Conservation (phyloP, 148 eudicot species). For the Pharnaceum exiguum region DNA sequence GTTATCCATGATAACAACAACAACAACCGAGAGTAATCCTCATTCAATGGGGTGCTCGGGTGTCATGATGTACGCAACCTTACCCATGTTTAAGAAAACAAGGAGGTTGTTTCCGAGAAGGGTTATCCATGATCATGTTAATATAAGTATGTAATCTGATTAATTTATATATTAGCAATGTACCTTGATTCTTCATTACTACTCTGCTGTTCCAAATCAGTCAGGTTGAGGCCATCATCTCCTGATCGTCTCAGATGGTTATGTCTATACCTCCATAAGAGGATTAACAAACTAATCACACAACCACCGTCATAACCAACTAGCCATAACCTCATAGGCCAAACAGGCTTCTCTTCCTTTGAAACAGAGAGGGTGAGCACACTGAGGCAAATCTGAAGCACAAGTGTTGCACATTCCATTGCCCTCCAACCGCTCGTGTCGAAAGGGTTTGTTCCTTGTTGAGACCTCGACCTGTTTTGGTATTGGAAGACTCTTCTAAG, state of each 20-base stretch:
- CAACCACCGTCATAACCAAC: constrained; percentile 76
- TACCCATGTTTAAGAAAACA: too few relatives aligned
- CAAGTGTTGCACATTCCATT: constrained; percentile 44
- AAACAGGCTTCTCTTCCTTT: constrained; percentile 65
- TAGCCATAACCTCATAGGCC: constrained; percentile 95
- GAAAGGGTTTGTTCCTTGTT: constrained; percentile 70
- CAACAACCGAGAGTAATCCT: background rate
- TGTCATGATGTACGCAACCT: too few relatives aligned
- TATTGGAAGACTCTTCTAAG: constrained; percentile 78
- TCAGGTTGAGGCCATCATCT: constrained; percentile 20
- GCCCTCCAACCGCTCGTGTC: constrained; percentile 65
- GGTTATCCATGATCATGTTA: too few relatives aligned
- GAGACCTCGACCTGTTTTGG: constrained; percentile 71
- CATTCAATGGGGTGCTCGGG: too few relatives aligned
- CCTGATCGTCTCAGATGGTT: constrained; percentile 25
- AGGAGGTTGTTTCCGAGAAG: too few relatives aligned
- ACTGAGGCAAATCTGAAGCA: constrained; percentile 43
- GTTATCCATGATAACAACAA: background rate
- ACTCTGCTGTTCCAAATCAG: constrained; percentile 52
- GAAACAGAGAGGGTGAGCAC: constrained; percentile 49
- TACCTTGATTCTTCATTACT: constrained; percentile 55
- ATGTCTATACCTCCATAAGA: constrained; percentile 53
- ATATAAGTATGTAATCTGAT: too few relatives aligned
- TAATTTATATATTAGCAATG: background rate
- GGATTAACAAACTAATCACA: constrained; percentile 44